Percentiles rank a stretch among this genome's conserved stretches.
These are phyloP conservation scores for Solanum chilense DNA, from an alignment of 257 asterid genomes.

Conservation along the genomic window DNA sequence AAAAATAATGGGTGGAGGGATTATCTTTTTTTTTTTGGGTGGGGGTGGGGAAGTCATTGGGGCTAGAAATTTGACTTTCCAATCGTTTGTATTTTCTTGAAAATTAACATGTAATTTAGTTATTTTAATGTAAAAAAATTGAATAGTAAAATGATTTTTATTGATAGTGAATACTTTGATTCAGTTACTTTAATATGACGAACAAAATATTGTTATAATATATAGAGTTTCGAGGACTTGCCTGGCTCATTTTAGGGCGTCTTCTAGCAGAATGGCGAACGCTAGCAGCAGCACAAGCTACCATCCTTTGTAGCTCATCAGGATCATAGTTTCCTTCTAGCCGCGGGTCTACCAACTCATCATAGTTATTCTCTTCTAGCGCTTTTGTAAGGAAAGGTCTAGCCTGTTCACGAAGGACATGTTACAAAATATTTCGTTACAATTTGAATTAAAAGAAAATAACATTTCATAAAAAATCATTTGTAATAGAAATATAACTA, in stretches of 20 bases:
- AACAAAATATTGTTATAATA: background rate
- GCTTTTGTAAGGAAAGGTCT: conserved; percentile 60
- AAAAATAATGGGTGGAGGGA: too few relatives aligned
- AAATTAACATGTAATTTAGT: background rate
- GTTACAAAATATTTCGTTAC: background rate
- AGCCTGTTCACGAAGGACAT: conserved; percentile 28
- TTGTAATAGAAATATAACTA: too few relatives aligned
- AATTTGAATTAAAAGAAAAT: background rate
- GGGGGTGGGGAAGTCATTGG: too few relatives aligned
- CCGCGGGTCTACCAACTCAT: conserved; percentile 50
- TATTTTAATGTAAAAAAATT: background rate
- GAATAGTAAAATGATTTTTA: background rate
- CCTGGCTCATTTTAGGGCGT: conserved; percentile 96
- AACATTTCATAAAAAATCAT: background rate
- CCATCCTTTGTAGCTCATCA: conserved; percentile 52
- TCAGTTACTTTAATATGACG: background rate
- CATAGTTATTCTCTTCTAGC: conserved; percentile 38
- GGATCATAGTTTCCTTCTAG: conserved; percentile 35
- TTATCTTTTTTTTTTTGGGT: too few relatives aligned
- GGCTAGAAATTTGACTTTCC: background rate
- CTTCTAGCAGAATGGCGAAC: conserved; percentile 84
- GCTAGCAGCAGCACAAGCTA: conserved; percentile 60
- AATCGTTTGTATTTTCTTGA: background rate
- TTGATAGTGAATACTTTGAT: background rate
- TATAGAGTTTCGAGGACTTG: background rate